A percentile compares a stretch with the other conserved stretches of the same genome.
phyloP scores from a whole-genome alignment of 345 rosid species.

The Eutrema japonicum region DNA sequence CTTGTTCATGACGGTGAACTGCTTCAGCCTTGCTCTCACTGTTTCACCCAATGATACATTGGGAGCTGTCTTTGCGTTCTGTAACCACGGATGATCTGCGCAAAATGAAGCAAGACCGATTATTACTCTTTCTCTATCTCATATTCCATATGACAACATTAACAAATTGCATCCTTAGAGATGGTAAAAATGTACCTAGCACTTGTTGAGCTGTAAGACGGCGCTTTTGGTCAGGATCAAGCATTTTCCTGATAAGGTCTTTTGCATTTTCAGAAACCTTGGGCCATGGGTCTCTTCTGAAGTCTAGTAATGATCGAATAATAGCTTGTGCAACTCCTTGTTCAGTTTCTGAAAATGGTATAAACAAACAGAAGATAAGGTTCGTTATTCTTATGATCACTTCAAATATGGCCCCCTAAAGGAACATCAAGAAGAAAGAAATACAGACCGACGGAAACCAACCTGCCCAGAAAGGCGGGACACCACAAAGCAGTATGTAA shows the following conservation, averaged over 20 bases:
- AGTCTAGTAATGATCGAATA: conserved; percentile 74
- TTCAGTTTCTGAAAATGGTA: conserved; percentile 75
- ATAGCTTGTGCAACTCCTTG: conserved; percentile 98
- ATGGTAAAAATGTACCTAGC: conserved; percentile 57
- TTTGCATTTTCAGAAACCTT: conserved; percentile 88
- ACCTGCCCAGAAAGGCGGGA: conserved; percentile 99
- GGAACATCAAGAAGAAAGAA: neutral
- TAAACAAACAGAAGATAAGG: conserved; percentile 20
- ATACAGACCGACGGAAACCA: conserved; percentile 35
- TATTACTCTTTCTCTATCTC: conserved; percentile 19
- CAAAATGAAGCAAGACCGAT: conserved; percentile 16
- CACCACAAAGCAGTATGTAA: conserved; percentile 89
- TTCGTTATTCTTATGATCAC: conserved; percentile 16
- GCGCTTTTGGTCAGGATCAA: conserved; percentile 80
- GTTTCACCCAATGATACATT: conserved; percentile 95
- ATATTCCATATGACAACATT: neutral
- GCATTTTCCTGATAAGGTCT: conserved; percentile 93
- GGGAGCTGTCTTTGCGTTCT: conserved; percentile 90
- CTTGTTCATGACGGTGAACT: conserved; percentile 96
- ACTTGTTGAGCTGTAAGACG: conserved; percentile 97
- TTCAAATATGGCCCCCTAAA: neutral
- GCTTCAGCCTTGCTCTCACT: conserved; percentile 91
- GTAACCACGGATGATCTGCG: conserved; percentile 95
- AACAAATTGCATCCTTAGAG: neutral
- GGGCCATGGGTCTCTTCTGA: conserved; percentile 99